phyloP scores from a whole-genome alignment of 2,329 filamentous ascomycete genomes.

The Pseudogymnoascus sp. region DNA sequence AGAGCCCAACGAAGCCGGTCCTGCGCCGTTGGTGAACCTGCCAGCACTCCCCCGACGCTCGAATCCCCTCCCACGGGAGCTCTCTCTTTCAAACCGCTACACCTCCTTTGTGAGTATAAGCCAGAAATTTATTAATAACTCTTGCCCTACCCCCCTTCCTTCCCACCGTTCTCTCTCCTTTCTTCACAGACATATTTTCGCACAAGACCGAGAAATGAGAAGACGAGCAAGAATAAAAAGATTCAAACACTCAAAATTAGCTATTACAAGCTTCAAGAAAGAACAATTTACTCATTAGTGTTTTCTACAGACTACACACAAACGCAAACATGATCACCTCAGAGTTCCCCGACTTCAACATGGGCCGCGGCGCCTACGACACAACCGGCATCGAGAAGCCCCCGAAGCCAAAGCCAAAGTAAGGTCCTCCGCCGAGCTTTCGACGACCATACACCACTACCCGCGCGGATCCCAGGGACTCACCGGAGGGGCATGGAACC shows the following conservation, averaged over 20 bases:
- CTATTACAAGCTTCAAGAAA: neutral
- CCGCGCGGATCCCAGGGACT: neutral
- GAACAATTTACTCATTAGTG: neutral
- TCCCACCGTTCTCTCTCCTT: neutral
- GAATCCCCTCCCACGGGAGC: neutral
- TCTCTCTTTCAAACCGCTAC: neutral
- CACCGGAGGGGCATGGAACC: neutral
- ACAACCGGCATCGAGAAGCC: slow-evolving; percentile 43
- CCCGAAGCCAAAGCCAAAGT: slow-evolving; percentile 8
- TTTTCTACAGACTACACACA: neutral
- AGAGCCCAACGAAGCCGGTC: neutral
- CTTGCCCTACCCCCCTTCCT: neutral
- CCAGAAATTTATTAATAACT: neutral
- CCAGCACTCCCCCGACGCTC: neutral
- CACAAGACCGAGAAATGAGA: neutral
- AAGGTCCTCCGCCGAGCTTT: neutral
- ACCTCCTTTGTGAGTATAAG: neutral
- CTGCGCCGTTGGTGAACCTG: neutral
- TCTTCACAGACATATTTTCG: neutral
- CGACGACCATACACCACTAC: neutral
- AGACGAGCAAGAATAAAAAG: neutral
- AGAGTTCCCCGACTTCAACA: slow-evolving; percentile 32
- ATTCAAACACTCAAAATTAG: neutral
- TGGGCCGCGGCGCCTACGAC: slow-evolving; percentile 46
- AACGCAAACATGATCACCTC: slow-evolving; percentile 20